These are phyloP conservation scores for Hortiboletus rubellus DNA, from an alignment of 1,284 basidiomycete species.

Conservation along the genomic window DNA sequence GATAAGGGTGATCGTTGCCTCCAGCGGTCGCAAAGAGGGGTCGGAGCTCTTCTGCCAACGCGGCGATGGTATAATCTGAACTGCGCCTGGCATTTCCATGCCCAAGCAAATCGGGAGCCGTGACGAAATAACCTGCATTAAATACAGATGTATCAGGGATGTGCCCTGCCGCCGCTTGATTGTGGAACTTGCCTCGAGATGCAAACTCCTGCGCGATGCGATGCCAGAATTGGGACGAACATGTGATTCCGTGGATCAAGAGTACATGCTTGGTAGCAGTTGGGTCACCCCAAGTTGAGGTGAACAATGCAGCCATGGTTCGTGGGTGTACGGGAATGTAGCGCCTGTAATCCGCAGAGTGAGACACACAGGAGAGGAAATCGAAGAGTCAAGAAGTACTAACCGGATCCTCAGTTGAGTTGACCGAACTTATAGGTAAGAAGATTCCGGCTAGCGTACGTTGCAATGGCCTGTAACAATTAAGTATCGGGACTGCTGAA, in stretches of 20 bases:
- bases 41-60: constrained; percentile 13
- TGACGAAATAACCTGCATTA: constrained; percentile 19
- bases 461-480: too few relatives aligned
- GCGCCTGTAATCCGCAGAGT: too few relatives aligned
- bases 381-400: too few relatives aligned
- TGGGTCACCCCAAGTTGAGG: constrained; percentile 19
- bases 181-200: constrained; percentile 8
- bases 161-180: not conserved
- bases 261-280: constrained; percentile 17
- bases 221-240: constrained; percentile 7
- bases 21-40: constrained; percentile 2
- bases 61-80: constrained; percentile 16
- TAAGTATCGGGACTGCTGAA: too few relatives aligned
- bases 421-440: too few relatives aligned
- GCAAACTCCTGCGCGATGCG: constrained; percentile 13
- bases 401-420: too few relatives aligned
- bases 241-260: constrained; percentile 17
- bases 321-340: not conserved
- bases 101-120: constrained; percentile 23
- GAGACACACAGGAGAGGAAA: too few relatives aligned
- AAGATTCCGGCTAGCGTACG: too few relatives aligned
- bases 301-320: not conserved
- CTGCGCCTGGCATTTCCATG: constrained; percentile 18
- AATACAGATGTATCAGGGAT: not conserved
- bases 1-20: not conserved